Evolutionary conservation across 805 yeast species (phyloP).

Genomic region (Yamadazyma sp.): DNA sequence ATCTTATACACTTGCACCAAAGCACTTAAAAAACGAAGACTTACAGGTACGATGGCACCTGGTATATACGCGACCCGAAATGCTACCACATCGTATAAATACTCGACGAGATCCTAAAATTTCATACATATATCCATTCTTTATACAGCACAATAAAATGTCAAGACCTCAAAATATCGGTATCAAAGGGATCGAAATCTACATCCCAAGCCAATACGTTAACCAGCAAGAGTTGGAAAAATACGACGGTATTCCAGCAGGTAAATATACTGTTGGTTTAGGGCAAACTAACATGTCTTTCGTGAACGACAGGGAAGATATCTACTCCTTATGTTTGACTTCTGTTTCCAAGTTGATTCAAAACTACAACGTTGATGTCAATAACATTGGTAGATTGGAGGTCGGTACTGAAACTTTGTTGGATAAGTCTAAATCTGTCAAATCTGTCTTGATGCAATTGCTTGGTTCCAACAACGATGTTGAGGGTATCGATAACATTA

Average conservation of each 20-base stretch:
- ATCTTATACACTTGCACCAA: no score
- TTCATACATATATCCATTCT: conserved; percentile 6
- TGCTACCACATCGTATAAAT: conserved; percentile 10
- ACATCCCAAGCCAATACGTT: conserved; percentile 72
- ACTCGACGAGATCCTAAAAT: conserved; percentile 10
- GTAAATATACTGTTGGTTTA: conserved; percentile 96
- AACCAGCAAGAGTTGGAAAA: conserved; percentile 86
- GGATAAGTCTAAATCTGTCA: conserved; percentile 96
- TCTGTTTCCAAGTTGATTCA: conserved; percentile 72
- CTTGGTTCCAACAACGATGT: conserved; percentile 85
- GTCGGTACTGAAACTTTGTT: conserved; percentile 97
- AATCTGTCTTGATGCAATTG: conserved; percentile 92
- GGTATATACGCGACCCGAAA: conserved; percentile 4
- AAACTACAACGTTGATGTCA: conserved; percentile 80
- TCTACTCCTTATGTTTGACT: conserved; percentile 92
- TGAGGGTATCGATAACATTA: conserved; percentile 94
- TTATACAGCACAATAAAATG: conserved; percentile 14
- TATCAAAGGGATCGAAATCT: conserved; percentile 93
- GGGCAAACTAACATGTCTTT: conserved; percentile 99
- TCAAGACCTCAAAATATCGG: conserved; percentile 68
- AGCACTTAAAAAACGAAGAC: no score
- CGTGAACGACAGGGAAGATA: conserved; percentile 96
- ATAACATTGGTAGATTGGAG: conserved; percentile 87
- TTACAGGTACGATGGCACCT: conserved; percentile 1
- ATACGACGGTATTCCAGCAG: conserved; percentile 82